These are phyloP conservation scores for Imleria badia DNA, from an alignment of 768 basidiomycete genomes.

Conservation along the genomic window DNA sequence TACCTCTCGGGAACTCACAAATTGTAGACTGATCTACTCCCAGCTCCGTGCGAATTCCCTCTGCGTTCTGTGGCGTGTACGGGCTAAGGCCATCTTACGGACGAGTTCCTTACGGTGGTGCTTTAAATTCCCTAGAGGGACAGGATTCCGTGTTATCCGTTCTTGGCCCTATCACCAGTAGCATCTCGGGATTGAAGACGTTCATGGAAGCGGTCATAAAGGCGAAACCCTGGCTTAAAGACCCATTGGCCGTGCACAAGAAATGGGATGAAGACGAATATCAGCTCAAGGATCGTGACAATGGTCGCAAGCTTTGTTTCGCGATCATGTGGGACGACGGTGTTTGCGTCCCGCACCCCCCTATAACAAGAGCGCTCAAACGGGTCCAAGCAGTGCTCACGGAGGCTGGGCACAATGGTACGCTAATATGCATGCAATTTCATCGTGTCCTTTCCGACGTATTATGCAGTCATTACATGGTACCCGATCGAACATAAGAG, in stretches of 20 bases:
- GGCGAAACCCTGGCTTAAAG: conserved; percentile 62
- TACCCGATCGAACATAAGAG: conserved; percentile 51
- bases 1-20: neutral
- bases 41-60: conserved; percentile 72
- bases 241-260: conserved; percentile 58
- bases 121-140: conserved; percentile 64
- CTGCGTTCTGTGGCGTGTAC: conserved; percentile 67
- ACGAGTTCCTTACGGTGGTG: conserved; percentile 70
- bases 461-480: conserved; percentile 65
- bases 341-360: conserved; percentile 59
- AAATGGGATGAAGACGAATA: conserved; percentile 63
- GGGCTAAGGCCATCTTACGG: conserved; percentile 68
- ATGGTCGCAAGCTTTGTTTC: conserved; percentile 52
- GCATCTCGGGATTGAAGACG: conserved; percentile 56
- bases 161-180: conserved; percentile 67
- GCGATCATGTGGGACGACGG: conserved; percentile 70
- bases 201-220: conserved; percentile 67
- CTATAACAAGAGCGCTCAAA: conserved; percentile 59
- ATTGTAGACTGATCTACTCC: neutral
- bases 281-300: conserved; percentile 54
- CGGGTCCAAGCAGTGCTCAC: conserved; percentile 54
- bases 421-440: conserved; percentile 2
- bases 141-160: conserved; percentile 72
- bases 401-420: conserved; percentile 66
- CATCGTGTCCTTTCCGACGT: neutral